Evolutionary conservation across 306 rosid species (phyloP).

Genomic region (Mucuna pruriens): DNA sequence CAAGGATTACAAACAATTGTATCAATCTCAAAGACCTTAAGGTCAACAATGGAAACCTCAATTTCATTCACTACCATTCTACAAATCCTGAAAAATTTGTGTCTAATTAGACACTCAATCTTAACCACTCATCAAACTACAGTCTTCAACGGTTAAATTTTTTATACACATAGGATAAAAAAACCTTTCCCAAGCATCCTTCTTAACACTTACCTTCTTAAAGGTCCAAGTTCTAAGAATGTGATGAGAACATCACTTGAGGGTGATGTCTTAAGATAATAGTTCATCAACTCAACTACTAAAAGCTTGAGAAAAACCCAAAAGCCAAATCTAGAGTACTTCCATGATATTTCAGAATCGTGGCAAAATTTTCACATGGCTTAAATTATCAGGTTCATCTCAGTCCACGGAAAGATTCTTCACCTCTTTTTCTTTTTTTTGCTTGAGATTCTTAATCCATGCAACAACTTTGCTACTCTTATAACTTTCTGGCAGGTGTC

Average conservation of each 20-base stretch:
- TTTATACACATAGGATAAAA: background rate
- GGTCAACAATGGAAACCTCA: background rate
- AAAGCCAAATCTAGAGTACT: background rate
- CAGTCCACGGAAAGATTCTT: background rate
- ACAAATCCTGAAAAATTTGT: background rate
- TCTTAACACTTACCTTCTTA: background rate
- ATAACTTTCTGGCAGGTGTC: background rate
- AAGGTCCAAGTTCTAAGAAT: background rate
- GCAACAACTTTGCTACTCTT: background rate
- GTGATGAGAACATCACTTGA: background rate
- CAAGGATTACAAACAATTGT: background rate
- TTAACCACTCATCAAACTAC: background rate
- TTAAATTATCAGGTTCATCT: background rate
- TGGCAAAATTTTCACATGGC: background rate
- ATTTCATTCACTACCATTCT: background rate
- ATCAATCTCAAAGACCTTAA: background rate
- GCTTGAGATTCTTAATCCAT: background rate
- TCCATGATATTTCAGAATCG: background rate
- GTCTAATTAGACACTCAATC: background rate
- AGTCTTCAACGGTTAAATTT: background rate
- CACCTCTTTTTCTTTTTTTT: background rate
- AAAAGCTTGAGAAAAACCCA: background rate
- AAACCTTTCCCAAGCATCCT: background rate
- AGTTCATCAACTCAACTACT: constrained; percentile 19
- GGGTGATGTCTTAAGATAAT: background rate